Evolutionary conservation across 2,329 filamentous ascomycete species (phyloP), one percentile per base, ranked within the genome.

Genomic region (Hawksworthiomyces lignivorus): DNA sequence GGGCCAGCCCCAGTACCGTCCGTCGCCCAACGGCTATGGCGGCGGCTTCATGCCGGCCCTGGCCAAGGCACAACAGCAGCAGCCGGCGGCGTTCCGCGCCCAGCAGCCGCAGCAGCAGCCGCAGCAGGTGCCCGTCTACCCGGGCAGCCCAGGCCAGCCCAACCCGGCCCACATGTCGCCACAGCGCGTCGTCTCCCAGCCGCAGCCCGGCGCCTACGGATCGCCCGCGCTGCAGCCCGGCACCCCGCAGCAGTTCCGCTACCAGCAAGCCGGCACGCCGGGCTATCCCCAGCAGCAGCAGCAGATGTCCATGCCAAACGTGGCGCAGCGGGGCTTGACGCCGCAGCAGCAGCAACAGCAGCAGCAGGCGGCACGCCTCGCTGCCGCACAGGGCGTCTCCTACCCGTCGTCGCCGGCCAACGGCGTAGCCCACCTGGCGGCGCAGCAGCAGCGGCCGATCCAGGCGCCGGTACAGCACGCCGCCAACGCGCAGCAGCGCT

Each of bases 1-100:
- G 43, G 59, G 56, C 8, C 56, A 60, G 33, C 54, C 62, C 14
- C 54, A 57, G 10, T 77, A 75, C 53, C n/a, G n/a, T n/a, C n/a
- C n/a, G n/a, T n/a, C n/a, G n/a, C n/a, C n/a, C n/a, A n/a, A n/a
- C n/a, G n/a, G n/a, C n/a, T n/a, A n/a, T n/a, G n/a, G n/a, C n/a
- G n/a, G n/a, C n/a, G n/a, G n/a, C n/a, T n/a, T n/a, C n/a, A n/a
- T n/a, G n/a, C n/a, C n/a, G n/a, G n/a, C n/a, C n/a, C n/a, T n/a
- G n/a, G n/a, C n/a, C n/a, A n/a, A n/a, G 53, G 61, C 68, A 9
- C 69, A 72, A 43, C 67, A 67, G 7, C 66, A 69, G 10, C 69
- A 72, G 44, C 67, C 67, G 7, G 66, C 69, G 57, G 62, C 62
- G 34, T 75, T 67, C 46, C 63, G 63, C 24, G 64, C 59, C 5